A percentile compares a stretch with the other conserved stretches of the same genome.
Evolutionary conservation across 2,329 filamentous ascomycete genomes (phyloP).

Genomic region (Zasmidium angulare): DNA sequence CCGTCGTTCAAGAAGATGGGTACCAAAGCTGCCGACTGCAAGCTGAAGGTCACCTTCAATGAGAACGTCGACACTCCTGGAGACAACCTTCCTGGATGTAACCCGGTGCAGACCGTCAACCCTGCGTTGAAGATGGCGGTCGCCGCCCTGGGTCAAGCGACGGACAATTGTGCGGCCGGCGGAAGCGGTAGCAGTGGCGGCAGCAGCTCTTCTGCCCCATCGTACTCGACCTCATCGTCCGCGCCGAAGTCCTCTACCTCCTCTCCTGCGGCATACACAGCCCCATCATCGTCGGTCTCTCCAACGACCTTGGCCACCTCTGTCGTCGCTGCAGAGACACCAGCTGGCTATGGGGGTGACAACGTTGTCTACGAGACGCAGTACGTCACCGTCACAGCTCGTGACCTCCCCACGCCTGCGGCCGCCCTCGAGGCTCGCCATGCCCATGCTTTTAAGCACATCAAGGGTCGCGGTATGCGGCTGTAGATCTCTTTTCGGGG

Average conservation of each 20-base stretch:
- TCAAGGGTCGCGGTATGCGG: neutral
- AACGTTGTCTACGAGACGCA: slow-evolving; percentile 15
- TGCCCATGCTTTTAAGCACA: slow-evolving; percentile 3
- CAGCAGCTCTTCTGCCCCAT: neutral
- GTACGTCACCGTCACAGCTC: slow-evolving; percentile 16
- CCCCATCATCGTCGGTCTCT: neutral
- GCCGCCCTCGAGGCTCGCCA: slow-evolving; percentile 11
- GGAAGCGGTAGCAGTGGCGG: slow-evolving; percentile 4
- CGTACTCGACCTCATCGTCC: neutral
- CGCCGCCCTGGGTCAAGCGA: slow-evolving; percentile 21
- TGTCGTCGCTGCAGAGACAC: neutral
- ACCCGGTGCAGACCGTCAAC: slow-evolving; percentile 51
- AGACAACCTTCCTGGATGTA: slow-evolving; percentile 56
- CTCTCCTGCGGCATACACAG: neutral
- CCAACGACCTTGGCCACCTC: neutral
- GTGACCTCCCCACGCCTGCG: slow-evolving; percentile 13
- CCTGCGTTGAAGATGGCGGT: slow-evolving; percentile 24
- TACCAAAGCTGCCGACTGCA: slow-evolving; percentile 42
- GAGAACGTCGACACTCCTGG: slow-evolving; percentile 48
- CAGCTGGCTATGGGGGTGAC: slow-evolving; percentile 1
- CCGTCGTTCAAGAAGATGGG: slow-evolving; percentile 37
- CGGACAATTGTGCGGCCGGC: slow-evolving; percentile 16
- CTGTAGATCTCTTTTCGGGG: neutral
- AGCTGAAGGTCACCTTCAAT: slow-evolving; percentile 44
- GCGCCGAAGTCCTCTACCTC: neutral